Evolutionary conservation across 1,139 yeast species (phyloP), one percentile per base, ranked within the genome.

Genomic region (Nadsonia starkeyi-henricii): DNA sequence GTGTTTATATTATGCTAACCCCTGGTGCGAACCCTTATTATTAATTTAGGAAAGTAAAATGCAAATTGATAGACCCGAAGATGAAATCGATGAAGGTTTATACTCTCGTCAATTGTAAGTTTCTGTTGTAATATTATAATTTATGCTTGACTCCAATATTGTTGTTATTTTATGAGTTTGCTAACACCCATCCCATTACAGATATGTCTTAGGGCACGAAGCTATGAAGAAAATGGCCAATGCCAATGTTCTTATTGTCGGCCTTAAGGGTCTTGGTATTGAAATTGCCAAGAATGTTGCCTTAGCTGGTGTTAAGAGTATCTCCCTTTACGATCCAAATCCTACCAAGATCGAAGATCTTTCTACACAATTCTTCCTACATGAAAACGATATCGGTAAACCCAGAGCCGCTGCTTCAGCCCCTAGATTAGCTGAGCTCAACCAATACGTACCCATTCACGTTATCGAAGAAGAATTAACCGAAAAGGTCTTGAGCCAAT

Each of bases 221-320:
- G 99, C 99, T 49, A 91, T 91, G 99, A 73, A 89, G 60, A 85
- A 86, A 65, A 85, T 91, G 96, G 96, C 91, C 61, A 74, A 78
- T 56, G 88, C 97, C 44, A 86, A 84, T 59, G 96, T 91, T 19
- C 75, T 91, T 48, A 73, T 91, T 49, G 78, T 89, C 54, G 98
- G 98, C 2, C 70, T 89, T 54, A 81, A 79, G 62, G 98, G 98
- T 41, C 71, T 91, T 46, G 99, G 99, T 57, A 76, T 85, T 45
- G 99, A 91, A 66, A 88, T 91, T 53, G 96, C 98, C 42, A 93
- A 91, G 68, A 91, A 91, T 66, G 86, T 91, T 50, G 95, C 96
- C 0, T 74, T 91, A 49, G 98, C 98, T 2, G 99, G 99, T 57
- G 98, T 91, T 58, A 93, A 91, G 69, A 82, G 95, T 18, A 71